phyloP scores from a whole-genome alignment of 495 filamentous ascomycete species.

The Podospora sp. region DNA sequence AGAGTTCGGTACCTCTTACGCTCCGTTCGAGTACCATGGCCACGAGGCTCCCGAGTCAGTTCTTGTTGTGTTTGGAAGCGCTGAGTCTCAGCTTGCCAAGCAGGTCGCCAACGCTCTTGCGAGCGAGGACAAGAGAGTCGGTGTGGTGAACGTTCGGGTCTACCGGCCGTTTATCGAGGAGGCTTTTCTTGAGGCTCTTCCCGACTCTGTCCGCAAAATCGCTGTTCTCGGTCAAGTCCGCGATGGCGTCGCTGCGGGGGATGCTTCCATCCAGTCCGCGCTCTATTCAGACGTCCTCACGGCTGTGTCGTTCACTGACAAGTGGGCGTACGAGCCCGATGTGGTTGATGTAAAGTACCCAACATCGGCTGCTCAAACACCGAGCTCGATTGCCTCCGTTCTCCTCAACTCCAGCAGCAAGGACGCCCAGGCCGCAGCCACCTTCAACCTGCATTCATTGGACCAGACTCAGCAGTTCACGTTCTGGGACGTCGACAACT shows the following conservation, averaged over 20 bases:
- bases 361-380: conserved; percentile 76
- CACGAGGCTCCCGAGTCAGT: conserved; percentile 75
- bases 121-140: conserved; percentile 71
- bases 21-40: conserved; percentile 93
- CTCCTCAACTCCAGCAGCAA: conserved; percentile 69
- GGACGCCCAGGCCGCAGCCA: conserved; percentile 54
- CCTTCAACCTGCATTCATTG: conserved; percentile 42
- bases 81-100: conserved; percentile 81
- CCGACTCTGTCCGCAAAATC: conserved; percentile 71
- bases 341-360: conserved; percentile 88
- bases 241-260: conserved; percentile 58
- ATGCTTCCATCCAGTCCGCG: conserved; percentile 73
- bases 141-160: conserved; percentile 86
- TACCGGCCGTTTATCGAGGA: conserved; percentile 95
- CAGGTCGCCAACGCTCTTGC: conserved; percentile 77
- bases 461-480: conserved; percentile 73
- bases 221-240: conserved; percentile 66
- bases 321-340: conserved; percentile 58
- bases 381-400: conserved; percentile 59
- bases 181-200: conserved; percentile 80
- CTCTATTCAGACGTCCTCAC: conserved; percentile 89
- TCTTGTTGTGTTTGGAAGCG: conserved; percentile 87
- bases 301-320: conserved; percentile 74
- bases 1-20: conserved; percentile 90
- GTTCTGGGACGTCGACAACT: conserved; percentile 91